Evolutionary conservation across 768 basidiomycete genomes (phyloP).

Genomic region (Stropharia rugosoannulata): DNA sequence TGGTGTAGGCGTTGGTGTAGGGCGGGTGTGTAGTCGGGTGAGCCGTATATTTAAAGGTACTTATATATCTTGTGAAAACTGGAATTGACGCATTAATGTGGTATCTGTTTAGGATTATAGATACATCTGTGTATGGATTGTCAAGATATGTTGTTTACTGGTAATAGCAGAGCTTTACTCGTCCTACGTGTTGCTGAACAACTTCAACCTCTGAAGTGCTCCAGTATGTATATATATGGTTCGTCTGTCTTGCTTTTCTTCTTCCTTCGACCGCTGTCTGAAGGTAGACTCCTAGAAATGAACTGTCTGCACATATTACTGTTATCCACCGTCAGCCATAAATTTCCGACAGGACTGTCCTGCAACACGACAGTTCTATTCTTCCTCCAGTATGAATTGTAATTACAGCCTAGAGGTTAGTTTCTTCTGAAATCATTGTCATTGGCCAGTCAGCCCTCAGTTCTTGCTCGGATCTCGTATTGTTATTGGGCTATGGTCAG

Average conservation of each 20-base stretch:
- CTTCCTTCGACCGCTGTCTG: too few species aligned
- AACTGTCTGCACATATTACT: too few species aligned
- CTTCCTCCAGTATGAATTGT: background rate
- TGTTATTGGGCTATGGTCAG: background rate
- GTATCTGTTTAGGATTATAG: background rate
- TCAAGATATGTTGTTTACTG: background rate
- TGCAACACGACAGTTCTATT: too few species aligned
- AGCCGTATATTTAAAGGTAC: slow-evolving; percentile 10
- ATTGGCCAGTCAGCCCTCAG: background rate
- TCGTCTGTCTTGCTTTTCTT: too few species aligned
- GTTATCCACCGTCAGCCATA: too few species aligned
- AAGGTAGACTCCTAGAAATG: too few species aligned
- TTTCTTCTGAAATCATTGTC: background rate
- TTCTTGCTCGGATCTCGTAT: background rate
- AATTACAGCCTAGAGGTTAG: background rate
- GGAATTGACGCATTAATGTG: background rate
- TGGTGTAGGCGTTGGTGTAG: slow-evolving; percentile 59
- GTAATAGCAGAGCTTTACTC: background rate
- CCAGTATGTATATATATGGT: too few species aligned
- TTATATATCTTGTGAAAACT: background rate
- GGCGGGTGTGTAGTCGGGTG: slow-evolving; percentile 32
- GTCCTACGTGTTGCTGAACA: too few species aligned
- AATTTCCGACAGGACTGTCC: too few species aligned
- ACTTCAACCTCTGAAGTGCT: too few species aligned
- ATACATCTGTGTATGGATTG: background rate